Percentiles rank a stretch among this genome's conserved stretches.
These are phyloP conservation scores for Austroboletus novae-zelandiae DNA, from an alignment of 1,284 basidiomycete species.

Conservation along the genomic window DNA sequence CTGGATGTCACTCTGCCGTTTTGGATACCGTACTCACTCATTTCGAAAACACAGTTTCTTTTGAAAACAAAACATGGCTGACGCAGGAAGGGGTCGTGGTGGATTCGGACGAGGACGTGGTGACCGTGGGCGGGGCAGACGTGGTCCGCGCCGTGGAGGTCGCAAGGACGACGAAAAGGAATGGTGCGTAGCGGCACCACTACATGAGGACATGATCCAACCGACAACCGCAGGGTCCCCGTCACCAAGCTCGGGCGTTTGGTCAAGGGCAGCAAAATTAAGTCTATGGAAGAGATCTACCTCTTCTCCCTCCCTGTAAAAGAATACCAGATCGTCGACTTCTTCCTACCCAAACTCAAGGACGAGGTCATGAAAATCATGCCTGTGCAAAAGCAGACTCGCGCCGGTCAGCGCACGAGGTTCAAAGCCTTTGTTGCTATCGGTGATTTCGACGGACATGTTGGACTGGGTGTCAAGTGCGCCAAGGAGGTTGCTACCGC, in stretches of 20 bases:
- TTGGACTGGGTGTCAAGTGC: conserved; percentile 99
- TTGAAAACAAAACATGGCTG: conserved; percentile 59
- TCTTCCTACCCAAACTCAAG: conserved; percentile 97
- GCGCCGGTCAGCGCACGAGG: conserved; percentile 98
- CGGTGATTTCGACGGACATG: conserved; percentile 97
- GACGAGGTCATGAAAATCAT: conserved; percentile 99
- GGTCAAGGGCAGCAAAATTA: conserved; percentile 99
- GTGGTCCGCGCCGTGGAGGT: conserved; percentile 91
- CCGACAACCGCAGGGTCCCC: conserved; percentile 67
- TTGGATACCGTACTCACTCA: conserved; percentile 25
- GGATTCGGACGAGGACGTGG: conserved; percentile 90
- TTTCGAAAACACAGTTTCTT: conserved; percentile 23
- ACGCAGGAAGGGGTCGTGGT: conserved; percentile 77
- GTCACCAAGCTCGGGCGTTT: conserved; percentile 99
- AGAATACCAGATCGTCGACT: conserved; percentile 98
- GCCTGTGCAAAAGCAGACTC: conserved; percentile 99
- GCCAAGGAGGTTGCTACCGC: conserved; percentile 99
- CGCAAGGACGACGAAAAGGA: conserved; percentile 99
- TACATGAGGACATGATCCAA: conserved; percentile 4
- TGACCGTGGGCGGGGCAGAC: conserved; percentile 79
- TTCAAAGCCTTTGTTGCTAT: conserved; percentile 99
- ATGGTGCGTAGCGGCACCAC: conserved; percentile 63
- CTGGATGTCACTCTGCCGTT: conserved; percentile 22
- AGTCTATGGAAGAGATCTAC: conserved; percentile 99
- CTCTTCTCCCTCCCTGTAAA: conserved; percentile 99